phyloP scores from a whole-genome alignment of 257 asterid genomes.

The Solanum pimpinellifolium region DNA sequence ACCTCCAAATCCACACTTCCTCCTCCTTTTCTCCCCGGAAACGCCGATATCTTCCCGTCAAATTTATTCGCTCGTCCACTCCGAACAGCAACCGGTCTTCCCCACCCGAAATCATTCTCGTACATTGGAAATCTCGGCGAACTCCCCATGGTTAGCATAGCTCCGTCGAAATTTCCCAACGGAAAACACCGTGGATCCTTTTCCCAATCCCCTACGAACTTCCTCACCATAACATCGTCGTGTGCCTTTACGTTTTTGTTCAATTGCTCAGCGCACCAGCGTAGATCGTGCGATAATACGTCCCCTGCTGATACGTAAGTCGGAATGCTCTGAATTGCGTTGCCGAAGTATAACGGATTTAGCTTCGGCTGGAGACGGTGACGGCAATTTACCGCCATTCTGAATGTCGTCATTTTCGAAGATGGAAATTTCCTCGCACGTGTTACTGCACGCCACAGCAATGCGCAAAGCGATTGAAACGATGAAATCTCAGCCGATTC shows the following conservation, averaged over 20 bases:
- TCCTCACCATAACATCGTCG: slow-evolving; percentile 9
- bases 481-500: slow-evolving; percentile 17
- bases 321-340: slow-evolving; percentile 31
- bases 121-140: slow-evolving; percentile 33
- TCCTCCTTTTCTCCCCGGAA: slow-evolving; percentile 20
- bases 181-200: slow-evolving; percentile 23
- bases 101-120: slow-evolving; percentile 40
- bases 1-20: slow-evolving; percentile 37
- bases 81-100: slow-evolving; percentile 25
- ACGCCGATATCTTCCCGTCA: slow-evolving; percentile 25
- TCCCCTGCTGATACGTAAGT: slow-evolving; percentile 25
- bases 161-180: slow-evolving; percentile 27
- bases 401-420: slow-evolving; percentile 20
- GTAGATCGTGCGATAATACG: slow-evolving; percentile 10
- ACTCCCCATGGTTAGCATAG: slow-evolving; percentile 31
- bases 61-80: slow-evolving; percentile 26
- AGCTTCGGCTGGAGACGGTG: slow-evolving; percentile 25
- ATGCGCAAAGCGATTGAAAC: slow-evolving; percentile 23
- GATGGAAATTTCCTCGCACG: slow-evolving; percentile 20
- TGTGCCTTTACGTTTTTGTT: slow-evolving; percentile 16
- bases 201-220: slow-evolving; percentile 22
- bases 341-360: slow-evolving; percentile 23
- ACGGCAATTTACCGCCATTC: slow-evolving; percentile 26
- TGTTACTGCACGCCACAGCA: slow-evolving; percentile 34
- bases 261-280: slow-evolving; percentile 31